Percentiles rank a stretch among this genome's conserved stretches.
Evolutionary conservation across 306 rosid species (phyloP).

Genomic region (Prunus davidiana): DNA sequence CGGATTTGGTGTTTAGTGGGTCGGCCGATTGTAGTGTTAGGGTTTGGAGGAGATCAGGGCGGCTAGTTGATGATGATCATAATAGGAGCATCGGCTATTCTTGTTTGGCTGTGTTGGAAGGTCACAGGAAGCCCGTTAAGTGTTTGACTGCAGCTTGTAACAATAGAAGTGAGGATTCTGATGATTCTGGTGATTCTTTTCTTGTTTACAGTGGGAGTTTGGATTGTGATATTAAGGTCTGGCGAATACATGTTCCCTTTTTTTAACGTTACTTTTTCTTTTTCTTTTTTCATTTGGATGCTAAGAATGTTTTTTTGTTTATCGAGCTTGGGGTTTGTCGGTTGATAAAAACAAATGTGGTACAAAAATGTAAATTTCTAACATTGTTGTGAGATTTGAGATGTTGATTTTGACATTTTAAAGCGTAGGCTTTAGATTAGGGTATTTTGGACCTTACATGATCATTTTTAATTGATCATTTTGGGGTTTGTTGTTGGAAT

Average conservation of each 20-base stretch:
- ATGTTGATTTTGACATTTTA: too few species aligned
- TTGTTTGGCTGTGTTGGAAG: constrained; percentile 63
- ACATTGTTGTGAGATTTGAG: too few species aligned
- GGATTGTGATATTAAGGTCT: constrained; percentile 60
- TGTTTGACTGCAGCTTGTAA: constrained; percentile 45
- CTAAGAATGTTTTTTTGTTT: too few species aligned
- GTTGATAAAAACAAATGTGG: too few species aligned
- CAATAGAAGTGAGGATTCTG: constrained; percentile 1
- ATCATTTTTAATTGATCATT: too few species aligned
- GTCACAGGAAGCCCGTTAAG: constrained; percentile 57
- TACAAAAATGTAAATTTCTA: too few species aligned
- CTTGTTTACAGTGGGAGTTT: constrained; percentile 60
- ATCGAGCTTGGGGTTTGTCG: too few species aligned
- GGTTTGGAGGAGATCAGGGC: constrained; percentile 51
- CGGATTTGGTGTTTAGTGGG: constrained; percentile 66
- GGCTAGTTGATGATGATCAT: constrained; percentile 7
- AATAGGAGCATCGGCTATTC: constrained; percentile 26
- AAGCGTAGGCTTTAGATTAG: too few species aligned
- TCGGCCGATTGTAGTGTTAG: constrained; percentile 67
- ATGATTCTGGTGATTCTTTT: constrained; percentile 23
- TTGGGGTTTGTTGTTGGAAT: too few species aligned
- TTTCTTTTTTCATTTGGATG: too few species aligned
- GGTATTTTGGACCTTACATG: too few species aligned
- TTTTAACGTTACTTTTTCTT: background rate
- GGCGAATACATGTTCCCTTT: constrained; percentile 44